phyloP scores from a whole-genome alignment of 176 grass and related monocot species.

The Oropetium thomaeum region DNA sequence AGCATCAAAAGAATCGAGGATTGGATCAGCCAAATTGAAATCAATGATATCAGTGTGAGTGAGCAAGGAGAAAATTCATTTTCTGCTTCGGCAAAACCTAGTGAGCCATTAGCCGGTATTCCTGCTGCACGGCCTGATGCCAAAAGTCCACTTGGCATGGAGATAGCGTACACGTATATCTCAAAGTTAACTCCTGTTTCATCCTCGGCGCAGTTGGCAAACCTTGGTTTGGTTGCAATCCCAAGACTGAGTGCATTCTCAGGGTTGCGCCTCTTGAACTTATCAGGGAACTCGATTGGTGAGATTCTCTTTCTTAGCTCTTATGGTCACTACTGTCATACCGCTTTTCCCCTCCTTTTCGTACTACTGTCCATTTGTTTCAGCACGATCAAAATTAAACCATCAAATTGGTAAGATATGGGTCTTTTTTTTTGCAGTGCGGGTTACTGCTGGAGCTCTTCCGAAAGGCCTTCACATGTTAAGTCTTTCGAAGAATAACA shows the following conservation, averaged over 20 bases:
- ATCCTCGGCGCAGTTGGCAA: slow-evolving; percentile 67
- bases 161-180: slow-evolving; percentile 86
- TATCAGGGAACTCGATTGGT: slow-evolving; percentile 88
- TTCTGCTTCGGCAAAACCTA: slow-evolving; percentile 26
- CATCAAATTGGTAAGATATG: slow-evolving; percentile 14
- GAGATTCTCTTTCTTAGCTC: slow-evolving; percentile 29
- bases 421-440: slow-evolving; percentile 54
- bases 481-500: slow-evolving; percentile 90
- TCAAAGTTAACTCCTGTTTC: slow-evolving; percentile 75
- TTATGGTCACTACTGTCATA: neutral
- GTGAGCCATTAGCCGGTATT: slow-evolving; percentile 24
- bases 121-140: slow-evolving; percentile 43
- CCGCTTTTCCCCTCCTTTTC: neutral
- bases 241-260: slow-evolving; percentile 72
- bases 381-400: neutral
- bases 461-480: slow-evolving; percentile 95
- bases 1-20: slow-evolving; percentile 76
- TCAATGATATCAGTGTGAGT: slow-evolving; percentile 38
- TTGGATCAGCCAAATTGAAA: slow-evolving; percentile 84
- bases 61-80: slow-evolving; percentile 56
- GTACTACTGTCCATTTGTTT: slow-evolving; percentile 16
- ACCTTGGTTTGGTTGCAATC: slow-evolving; percentile 65
- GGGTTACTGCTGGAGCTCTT: slow-evolving; percentile 75
- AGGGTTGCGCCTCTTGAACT: slow-evolving; percentile 66
- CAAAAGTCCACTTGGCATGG: slow-evolving; percentile 73